Conservation (phyloP, 2,329 filamentous ascomycete species). For the Epichloe sp. region DNA sequence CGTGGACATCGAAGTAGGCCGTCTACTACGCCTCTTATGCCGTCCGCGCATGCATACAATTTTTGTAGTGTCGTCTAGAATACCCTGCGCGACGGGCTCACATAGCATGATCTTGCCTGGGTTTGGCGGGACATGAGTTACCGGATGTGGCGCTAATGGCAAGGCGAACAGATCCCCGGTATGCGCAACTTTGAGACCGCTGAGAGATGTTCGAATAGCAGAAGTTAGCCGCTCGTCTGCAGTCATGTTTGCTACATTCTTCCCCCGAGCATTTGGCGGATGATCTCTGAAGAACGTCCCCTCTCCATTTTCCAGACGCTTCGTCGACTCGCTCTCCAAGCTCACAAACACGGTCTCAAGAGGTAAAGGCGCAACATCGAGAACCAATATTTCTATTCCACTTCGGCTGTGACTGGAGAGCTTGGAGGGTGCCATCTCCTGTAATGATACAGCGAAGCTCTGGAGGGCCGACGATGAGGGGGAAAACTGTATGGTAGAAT, state of each 20-base stretch:
- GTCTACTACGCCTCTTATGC: conserved; percentile 38
- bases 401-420: conserved; percentile 58
- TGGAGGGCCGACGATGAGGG: conserved; percentile 61
- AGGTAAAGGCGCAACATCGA: conserved; percentile 67
- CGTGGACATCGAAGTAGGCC: conserved; percentile 31
- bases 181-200: conserved; percentile 64
- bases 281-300: conserved; percentile 64
- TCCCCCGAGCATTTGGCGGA: conserved; percentile 29
- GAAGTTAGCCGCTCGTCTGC: conserved; percentile 46
- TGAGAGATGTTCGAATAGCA: conserved; percentile 62
- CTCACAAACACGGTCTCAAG: conserved; percentile 80
- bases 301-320: conserved; percentile 70
- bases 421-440: conserved; percentile 63
- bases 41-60: conserved; percentile 64
- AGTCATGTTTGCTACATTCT: conserved; percentile 21
- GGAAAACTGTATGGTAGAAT: conserved; percentile 70
- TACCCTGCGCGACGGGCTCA: conserved; percentile 83
- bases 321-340: conserved; percentile 67
- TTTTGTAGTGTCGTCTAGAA: conserved; percentile 63
- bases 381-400: conserved; percentile 70
- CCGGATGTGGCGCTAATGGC: conserved; percentile 68
- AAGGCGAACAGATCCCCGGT: conserved; percentile 67
- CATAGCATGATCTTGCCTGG: conserved; percentile 85
- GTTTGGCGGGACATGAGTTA: conserved; percentile 72
- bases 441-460: conserved; percentile 61